Evolutionary conservation across 2,329 filamentous ascomycete species (phyloP), one percentile per base, ranked within the genome.

Genomic region (Lachnellula occidentalis): DNA sequence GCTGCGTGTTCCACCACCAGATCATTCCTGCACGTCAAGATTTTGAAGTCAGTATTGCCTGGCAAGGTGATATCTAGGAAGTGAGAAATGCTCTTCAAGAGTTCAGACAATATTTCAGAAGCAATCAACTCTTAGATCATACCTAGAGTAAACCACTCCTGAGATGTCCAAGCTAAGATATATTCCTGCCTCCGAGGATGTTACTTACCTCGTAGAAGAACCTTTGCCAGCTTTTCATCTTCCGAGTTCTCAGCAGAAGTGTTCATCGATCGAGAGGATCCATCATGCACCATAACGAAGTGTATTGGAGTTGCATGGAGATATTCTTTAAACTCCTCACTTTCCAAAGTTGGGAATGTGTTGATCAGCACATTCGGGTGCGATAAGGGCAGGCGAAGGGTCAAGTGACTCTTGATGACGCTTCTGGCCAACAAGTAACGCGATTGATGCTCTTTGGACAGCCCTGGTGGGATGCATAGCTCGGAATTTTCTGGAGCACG

Each of bases 201-300:
- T 11, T 11, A 31, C 27, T 31, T 31, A 4, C 64, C 65, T 37
- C 63, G 61, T 76, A 67, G 65, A 54, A 60, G 61, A 27, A 52
- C 54, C 50, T 60, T 69, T n/a, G 50, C 55, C 36, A 27, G 42
- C 22, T 51, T 56, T 22, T 62, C 60, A 19, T 52, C 52, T n/a
- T 57, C 56, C n/a, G 41, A 43, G 17, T 54, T 50, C 4, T 46
- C 46, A 9, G 22, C 9, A 12, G 34, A 24, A 6, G 47, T 42
- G 11, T 54, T 50, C 9, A 48, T 34, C 27, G 53, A 45, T 14
- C 48, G 50, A 14, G 55, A 52, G 46, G 70, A 63, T 17, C 84
- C 86, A 66, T 89, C 83, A 60, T 88, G 84, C 50, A 79, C 81
- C 73, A 91, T 79, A 50, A 90, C 70, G 61, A 90, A 88, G 64